phyloP scores from a whole-genome alignment of 768 basidiomycete genomes.

The Crassisporium funariophilum region DNA sequence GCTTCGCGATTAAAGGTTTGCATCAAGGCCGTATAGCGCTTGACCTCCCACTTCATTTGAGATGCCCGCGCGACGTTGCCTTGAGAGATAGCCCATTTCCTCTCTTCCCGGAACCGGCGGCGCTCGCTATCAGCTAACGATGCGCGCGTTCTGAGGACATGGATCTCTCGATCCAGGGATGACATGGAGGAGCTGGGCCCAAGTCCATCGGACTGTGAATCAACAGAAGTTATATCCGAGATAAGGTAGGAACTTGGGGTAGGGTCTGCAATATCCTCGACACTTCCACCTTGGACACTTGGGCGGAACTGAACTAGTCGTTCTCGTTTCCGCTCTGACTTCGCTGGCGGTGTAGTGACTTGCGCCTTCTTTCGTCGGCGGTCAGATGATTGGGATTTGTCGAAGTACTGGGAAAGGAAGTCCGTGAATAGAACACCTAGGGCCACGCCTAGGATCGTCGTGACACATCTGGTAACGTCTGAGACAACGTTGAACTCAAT shows the following conservation, averaged over 20 bases:
- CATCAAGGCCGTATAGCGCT: constrained; percentile 77
- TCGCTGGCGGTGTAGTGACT: constrained; percentile 14
- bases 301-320: constrained; percentile 50
- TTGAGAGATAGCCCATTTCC: constrained; percentile 83
- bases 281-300: constrained; percentile 41
- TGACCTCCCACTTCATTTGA: constrained; percentile 85
- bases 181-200: constrained; percentile 60
- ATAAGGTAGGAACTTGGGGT: constrained; percentile 31
- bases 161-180: constrained; percentile 74
- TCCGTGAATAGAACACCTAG: constrained; percentile 75
- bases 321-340: constrained; percentile 31
- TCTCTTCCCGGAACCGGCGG: constrained; percentile 81
- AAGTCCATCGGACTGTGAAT: constrained; percentile 67
- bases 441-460: constrained; percentile 65
- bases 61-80: constrained; percentile 74
- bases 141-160: constrained; percentile 72
- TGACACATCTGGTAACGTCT: constrained; percentile 57
- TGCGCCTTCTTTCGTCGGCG: constrained; percentile 34
- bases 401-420: constrained; percentile 65
- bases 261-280: constrained; percentile 26
- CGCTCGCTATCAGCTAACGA: constrained; percentile 83
- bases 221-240: constrained; percentile 70
- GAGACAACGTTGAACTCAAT: constrained; percentile 59
- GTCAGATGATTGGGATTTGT: constrained; percentile 41
- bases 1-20: constrained; percentile 82